A percentile compares a stretch with the other conserved stretches of the same genome.
phyloP scores from a whole-genome alignment of 495 filamentous ascomycete genomes.

The Neurospora pannonica region DNA sequence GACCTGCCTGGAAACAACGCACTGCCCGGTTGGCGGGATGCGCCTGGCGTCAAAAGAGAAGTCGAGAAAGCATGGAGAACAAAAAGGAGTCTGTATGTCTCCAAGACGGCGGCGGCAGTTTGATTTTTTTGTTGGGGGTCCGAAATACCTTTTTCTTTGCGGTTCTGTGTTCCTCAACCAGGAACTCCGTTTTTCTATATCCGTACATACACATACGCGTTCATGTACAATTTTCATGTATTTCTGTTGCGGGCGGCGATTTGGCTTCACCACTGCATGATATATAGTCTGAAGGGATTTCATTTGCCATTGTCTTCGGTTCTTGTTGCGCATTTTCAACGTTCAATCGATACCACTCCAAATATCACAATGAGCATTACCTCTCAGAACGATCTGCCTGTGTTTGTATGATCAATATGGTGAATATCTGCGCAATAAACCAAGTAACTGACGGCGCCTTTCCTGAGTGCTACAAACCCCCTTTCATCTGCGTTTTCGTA shows the following conservation, averaged over 20 bases:
- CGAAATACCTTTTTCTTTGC: background rate
- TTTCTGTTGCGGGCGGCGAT: background rate
- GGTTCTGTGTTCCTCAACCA: background rate
- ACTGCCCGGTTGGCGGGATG: background rate
- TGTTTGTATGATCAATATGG: background rate
- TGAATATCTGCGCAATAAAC: background rate
- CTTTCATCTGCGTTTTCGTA: background rate
- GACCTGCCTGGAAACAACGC: background rate
- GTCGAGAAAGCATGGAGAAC: background rate
- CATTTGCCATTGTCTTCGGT: background rate
- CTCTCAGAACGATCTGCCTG: background rate
- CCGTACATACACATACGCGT: background rate
- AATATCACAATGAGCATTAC: background rate
- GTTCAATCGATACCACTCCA: constrained; percentile 14
- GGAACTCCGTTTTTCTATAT: background rate
- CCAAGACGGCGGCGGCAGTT: background rate
- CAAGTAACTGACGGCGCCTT: background rate
- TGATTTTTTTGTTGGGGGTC: background rate
- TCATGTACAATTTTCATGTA: background rate
- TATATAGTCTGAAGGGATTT: background rate
- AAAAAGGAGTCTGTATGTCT: background rate
- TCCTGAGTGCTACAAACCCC: background rate
- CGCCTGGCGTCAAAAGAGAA: background rate
- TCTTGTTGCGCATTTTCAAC: background rate
- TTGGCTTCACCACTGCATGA: background rate